Evolutionary conservation across 2,329 filamentous ascomycete species (phyloP).

Genomic region (Pestalotiopsis fici): DNA sequence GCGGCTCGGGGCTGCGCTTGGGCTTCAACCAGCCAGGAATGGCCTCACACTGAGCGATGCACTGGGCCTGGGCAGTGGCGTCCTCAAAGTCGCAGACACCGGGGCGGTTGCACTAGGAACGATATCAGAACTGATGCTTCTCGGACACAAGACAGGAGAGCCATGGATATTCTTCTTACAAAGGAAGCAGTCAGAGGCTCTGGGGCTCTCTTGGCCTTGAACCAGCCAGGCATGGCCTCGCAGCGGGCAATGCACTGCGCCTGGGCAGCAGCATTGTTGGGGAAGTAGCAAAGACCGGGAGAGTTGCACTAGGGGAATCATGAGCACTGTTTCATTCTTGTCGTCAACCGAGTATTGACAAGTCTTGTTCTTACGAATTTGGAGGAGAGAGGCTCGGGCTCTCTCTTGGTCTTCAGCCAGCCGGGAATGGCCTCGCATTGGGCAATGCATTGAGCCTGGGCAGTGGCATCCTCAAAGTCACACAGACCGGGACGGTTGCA

Average conservation of each 20-base stretch:
- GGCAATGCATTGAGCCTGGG: neutral
- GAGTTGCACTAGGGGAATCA: neutral
- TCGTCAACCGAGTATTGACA: neutral
- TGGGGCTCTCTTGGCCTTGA: neutral
- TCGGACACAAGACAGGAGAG: neutral
- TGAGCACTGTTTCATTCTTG: neutral
- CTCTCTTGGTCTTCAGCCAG: neutral
- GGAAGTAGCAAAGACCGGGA: neutral
- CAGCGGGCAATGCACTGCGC: neutral
- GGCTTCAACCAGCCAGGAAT: neutral
- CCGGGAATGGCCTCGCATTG: neutral
- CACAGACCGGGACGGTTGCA: neutral
- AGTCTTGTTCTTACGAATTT: neutral
- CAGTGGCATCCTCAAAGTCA: neutral
- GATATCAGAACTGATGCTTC: neutral
- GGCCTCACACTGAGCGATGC: neutral
- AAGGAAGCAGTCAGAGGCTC: neutral
- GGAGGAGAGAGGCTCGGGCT: neutral
- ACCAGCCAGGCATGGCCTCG: constrained; percentile 1
- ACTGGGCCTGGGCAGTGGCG: neutral
- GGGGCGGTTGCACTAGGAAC: neutral
- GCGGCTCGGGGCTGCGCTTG: neutral
- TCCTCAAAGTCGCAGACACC: neutral
- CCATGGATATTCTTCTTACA: neutral
- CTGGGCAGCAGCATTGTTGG: neutral